Evolutionary conservation across 345 rosid species (phyloP).

Genomic region (Aethionema arabicum): DNA sequence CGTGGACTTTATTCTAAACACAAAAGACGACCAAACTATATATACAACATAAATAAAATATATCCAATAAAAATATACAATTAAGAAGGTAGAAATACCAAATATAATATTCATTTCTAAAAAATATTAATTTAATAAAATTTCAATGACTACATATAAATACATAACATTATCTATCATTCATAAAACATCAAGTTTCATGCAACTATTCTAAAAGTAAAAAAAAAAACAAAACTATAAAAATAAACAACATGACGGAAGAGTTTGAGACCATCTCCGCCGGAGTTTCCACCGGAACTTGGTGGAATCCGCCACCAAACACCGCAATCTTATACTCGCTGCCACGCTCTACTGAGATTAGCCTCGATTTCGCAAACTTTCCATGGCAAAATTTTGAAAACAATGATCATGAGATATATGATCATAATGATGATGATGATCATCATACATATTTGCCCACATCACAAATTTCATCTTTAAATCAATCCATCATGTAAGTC

Average conservation of each 20-base stretch:
- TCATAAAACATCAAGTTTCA: conserved; percentile 24
- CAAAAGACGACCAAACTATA: conserved; percentile 6
- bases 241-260: conserved; percentile 54
- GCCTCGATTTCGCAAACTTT: conserved; percentile 23
- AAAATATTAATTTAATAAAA: background rate
- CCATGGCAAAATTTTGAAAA: conserved; percentile 34
- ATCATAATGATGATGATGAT: conserved; percentile 21
- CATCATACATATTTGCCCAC: no score
- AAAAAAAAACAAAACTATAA: background rate
- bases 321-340: conserved; percentile 17
- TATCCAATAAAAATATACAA: conserved; percentile 23
- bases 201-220: conserved; percentile 28
- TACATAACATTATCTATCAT: conserved; percentile 21
- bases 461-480: no score
- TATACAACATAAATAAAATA: background rate
- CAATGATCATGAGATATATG: conserved; percentile 5
- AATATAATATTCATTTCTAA: background rate
- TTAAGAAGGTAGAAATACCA: conserved; percentile 27
- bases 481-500: conserved; percentile 11
- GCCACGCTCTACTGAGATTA: conserved; percentile 24
- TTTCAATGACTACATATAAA: conserved; percentile 31
- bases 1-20: conserved; percentile 25
- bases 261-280: conserved; percentile 51
- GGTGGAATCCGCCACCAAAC: conserved; percentile 61
- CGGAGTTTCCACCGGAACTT: conserved; percentile 60